Percentiles rank a stretch among this genome's conserved stretches.
phyloP scores from a whole-genome alignment of 768 basidiomycete genomes.

The Rhizopogon vinicolor region DNA sequence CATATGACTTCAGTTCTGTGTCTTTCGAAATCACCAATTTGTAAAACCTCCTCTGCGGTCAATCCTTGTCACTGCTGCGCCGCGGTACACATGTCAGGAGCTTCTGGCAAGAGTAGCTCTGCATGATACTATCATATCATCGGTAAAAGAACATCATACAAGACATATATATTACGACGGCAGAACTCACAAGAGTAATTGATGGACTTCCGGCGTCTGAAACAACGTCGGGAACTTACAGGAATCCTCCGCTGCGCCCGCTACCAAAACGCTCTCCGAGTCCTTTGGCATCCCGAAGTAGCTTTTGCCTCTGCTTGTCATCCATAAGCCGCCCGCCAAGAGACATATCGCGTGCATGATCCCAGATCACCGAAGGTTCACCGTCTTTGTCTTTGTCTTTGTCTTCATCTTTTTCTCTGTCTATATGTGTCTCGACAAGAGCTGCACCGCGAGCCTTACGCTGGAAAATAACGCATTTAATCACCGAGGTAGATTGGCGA shows the following conservation, averaged over 20 bases:
- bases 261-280: slow-evolving; percentile 82
- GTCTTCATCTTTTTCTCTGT: slow-evolving; percentile 24
- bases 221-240: slow-evolving; percentile 22
- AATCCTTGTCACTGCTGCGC: no score
- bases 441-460: slow-evolving; percentile 48
- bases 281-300: slow-evolving; percentile 77
- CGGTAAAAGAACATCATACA: neutral
- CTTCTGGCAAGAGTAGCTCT: no score
- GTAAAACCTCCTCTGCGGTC: no score
- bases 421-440: slow-evolving; percentile 50
- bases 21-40: neutral
- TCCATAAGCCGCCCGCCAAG: slow-evolving; percentile 87
- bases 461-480: slow-evolving; percentile 17
- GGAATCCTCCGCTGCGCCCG: slow-evolving; percentile 64
- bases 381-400: slow-evolving; percentile 41
- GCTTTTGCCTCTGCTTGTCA: slow-evolving; percentile 70
- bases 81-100: no score
- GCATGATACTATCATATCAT: neutral
- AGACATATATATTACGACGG: neutral
- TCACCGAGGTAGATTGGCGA: neutral
- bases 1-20: no score
- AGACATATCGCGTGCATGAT: slow-evolving; percentile 87
- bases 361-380: slow-evolving; percentile 76
- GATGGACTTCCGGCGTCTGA: neutral
- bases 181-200: neutral